Conservation (phyloP, 495 filamentous ascomycete species). For the Penicillium waksmanii region DNA sequence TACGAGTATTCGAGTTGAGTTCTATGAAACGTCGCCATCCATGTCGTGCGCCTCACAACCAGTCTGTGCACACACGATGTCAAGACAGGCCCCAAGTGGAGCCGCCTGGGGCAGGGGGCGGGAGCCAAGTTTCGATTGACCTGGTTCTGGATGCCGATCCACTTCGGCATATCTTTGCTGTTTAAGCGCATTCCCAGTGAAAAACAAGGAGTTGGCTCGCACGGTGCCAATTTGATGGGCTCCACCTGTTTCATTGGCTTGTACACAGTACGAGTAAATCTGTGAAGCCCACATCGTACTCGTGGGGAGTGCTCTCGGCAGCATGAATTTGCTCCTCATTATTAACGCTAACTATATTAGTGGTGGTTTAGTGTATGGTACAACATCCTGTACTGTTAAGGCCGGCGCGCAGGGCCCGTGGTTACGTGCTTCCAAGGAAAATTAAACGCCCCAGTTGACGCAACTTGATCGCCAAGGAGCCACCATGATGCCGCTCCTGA, state of each 20-base stretch:
- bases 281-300: not conserved
- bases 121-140: conserved; percentile 31
- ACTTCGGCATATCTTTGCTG: conserved; percentile 25
- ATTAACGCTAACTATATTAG: too few species aligned
- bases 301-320: too few species aligned
- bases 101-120: conserved; percentile 5
- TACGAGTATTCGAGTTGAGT: too few species aligned
- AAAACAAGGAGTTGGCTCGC: conserved; percentile 17
- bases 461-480: conserved; percentile 26
- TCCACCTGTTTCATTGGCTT: conserved; percentile 17
- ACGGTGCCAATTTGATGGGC: not conserved
- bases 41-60: not conserved
- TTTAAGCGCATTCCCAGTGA: conserved; percentile 16
- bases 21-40: not conserved
- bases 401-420: conserved; percentile 13
- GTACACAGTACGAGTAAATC: not conserved
- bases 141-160: conserved; percentile 30
- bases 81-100: conserved; percentile 21
- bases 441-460: conserved; percentile 22
- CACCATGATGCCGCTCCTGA: conserved; percentile 10
- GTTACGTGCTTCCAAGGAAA: conserved; percentile 19
- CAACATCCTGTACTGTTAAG: too few species aligned
- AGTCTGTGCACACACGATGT: conserved; percentile 7
- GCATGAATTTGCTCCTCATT: too few species aligned
- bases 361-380: too few species aligned